Evolutionary conservation across 2,329 filamentous ascomycete species (phyloP), one percentile per base, ranked within the genome.

Genomic region (Neurospora sp.): DNA sequence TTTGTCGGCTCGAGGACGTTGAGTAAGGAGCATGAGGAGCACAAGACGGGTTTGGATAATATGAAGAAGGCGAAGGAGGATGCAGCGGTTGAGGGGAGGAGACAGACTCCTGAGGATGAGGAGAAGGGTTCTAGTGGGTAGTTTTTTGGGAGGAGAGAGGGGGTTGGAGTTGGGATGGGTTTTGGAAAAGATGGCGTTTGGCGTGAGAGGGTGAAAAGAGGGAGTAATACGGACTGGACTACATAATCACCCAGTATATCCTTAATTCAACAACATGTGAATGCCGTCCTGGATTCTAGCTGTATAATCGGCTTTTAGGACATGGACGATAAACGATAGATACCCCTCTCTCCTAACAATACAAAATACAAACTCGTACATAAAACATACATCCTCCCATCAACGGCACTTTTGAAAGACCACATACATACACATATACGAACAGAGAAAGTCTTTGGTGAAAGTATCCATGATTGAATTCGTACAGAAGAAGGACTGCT

Each of bases 21-120:
- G 69, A 87, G 82, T 78, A 85, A 83, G 73, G 81, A 86, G 38
- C 86, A 89, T 70, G 80, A 82, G 42, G 86, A 87, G 78, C 83
- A 87, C 76, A 86, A 87, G 81, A 89, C 87, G 0, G 87, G 87
- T 0, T 75, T 89, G 70, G 78, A 83, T 62, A 79, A 76, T 62
- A 73, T 82, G 73, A 79, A 78, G 75, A 73, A 74, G 8, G 75
- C 77, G 28, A 77, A 67, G 46, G 43, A 72, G 66, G 66, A 67
- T 15, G 36, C 68, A 11, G 5, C 40, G 23, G 73, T 75, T 4
- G 74, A 78, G 28, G 70, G 46, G 75, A 73, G 46, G 71, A 72
- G 36, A 67, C 66, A 0, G 73, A 38, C 33, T 19, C 8, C 19
- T 15, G 28, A 11, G 38, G 69, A 70, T 67, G 69, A 66, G 69